Base-by-base conservation (phyloP, 1,284 basidiomycete genomes). In the Prillingera fragicola region DNA sequence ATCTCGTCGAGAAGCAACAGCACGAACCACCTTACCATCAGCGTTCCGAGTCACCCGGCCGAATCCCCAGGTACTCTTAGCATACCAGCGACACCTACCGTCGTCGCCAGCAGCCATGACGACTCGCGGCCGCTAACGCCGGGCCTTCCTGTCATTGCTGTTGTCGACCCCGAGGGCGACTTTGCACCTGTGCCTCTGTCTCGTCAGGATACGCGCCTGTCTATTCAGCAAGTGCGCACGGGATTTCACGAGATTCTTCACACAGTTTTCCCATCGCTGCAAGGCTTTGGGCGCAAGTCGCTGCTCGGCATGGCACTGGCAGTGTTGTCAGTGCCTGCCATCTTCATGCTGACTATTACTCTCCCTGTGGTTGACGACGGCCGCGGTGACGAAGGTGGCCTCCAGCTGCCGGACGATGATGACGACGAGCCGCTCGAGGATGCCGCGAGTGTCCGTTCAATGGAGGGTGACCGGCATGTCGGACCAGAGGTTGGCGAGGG, bases 301-400 rank as follows among this genome's bases (percentile, higher is more conserved):
- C 59, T 81, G 42, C 55, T 85, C 7, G 85, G 85, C 4, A 82
- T 82, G 67, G 70, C 86, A 15, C 83, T 87, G 0, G 81, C 84
- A 0, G 57, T 95, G 13, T 78, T 92, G 43, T 89, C 89, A 7
- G 82, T 83, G 0, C 94, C 94, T 0, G 88, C 91, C 0, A 82
- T 97, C 6, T 73, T 95, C 64, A 74, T 78, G 10, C 75, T 98
- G 40, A 96, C 91, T 0, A 60, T 96, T 14, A 97, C 94, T 0
- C 74, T 96, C 6, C 92, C 92, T 3, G 91, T 97, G 4, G 87
- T 91, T 2, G 73, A 75, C 39, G 74, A 76, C 50, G 67, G 69
- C 6, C 57, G 62, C 1, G 63, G 62, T 3, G 49, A 60, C 33
- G 55, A 63, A 41, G 65, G 69, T 23, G 62, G 39, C 14, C 51